Evolutionary conservation across 805 yeast species (phyloP).

Genomic region (Isabelozyma rhagii): DNA sequence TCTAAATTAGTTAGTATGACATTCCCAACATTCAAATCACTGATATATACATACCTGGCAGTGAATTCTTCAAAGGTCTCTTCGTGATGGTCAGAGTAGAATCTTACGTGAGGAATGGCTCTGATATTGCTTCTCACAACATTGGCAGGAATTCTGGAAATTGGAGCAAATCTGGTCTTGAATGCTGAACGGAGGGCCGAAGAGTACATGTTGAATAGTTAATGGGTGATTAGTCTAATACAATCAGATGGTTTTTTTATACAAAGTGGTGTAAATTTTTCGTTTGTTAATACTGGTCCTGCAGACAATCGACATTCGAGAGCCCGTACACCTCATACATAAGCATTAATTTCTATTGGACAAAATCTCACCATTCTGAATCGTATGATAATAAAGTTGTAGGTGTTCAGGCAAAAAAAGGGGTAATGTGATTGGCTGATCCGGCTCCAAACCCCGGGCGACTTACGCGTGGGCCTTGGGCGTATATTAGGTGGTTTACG

Average conservation of each 20-base stretch:
- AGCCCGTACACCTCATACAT: background rate
- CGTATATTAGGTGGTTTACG: background rate
- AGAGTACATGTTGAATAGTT: conserved; percentile 27
- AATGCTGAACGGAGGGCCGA: conserved; percentile 41
- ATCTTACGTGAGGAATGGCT: conserved; percentile 45
- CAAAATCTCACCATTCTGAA: background rate
- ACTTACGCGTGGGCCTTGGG: background rate
- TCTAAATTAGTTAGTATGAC: conserved; percentile 39
- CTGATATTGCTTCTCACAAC: conserved; percentile 11
- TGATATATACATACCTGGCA: conserved; percentile 49
- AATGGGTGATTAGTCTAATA: background rate
- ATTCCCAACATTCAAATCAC: background rate
- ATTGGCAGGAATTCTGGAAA: conserved; percentile 24
- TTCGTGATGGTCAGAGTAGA: conserved; percentile 76
- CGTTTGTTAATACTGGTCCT: background rate
- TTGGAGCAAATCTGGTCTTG: conserved; percentile 30
- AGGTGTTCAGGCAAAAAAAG: background rate
- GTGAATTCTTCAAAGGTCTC: conserved; percentile 96
- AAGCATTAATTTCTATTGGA: background rate
- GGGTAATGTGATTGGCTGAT: background rate
- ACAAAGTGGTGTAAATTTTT: background rate
- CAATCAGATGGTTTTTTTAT: background rate
- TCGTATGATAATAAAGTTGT: background rate
- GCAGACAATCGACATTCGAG: background rate
- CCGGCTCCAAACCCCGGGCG: background rate